Base-by-base conservation (phyloP, 2,329 filamentous ascomycete genomes). In the Anthostomella pinea region DNA sequence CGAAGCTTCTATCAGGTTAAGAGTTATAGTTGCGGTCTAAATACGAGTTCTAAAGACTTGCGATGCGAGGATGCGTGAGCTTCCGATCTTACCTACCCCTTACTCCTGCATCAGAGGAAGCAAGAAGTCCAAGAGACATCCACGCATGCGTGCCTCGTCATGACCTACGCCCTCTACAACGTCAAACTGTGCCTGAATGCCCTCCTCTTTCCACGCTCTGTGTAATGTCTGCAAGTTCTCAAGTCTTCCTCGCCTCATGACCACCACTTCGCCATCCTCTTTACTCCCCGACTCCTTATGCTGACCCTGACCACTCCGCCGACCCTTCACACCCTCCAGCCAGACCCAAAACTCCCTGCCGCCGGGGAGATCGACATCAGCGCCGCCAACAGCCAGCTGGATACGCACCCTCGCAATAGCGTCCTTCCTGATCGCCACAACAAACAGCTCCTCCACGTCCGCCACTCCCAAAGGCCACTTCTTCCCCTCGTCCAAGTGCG, bases 151-250 rank as follows among this genome's bases (percentile, higher is more conserved):
- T n/a, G n/a, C n/a, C n/a, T 22, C 37, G 6, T 51, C 41, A 38
- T 57, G 53, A 11, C 29, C 33, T 4, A 56, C 48, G 1, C 52
- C 51, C 7, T 38, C 36, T 13, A 57, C 50, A 30, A 55, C 19
- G 11, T 51, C 45, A 5, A 57, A 20, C 31, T 38, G 33, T 3
- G 49, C 25, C 14, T 45, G 35, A 20, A 58, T 57, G 2, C 48
- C 48, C 18, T 46, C 19, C n/a, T 21, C 20, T 18, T 40, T 33
- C 55, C 51, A 56, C 16, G 33, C 16, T 3, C 39, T 25, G 3
- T 44, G 43, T 15, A 58, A 30, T 2, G 35, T 13, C 19, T 30
- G 34, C 19, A 42, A 16, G 15, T 38, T 46, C 8, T 39, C 32
- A 2, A 47, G 20, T 16, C 47, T 43, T 11, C 38, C 41, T 20